These are phyloP conservation scores for Malus asiatica DNA, from an alignment of 306 rosid species.

Conservation along the genomic window DNA sequence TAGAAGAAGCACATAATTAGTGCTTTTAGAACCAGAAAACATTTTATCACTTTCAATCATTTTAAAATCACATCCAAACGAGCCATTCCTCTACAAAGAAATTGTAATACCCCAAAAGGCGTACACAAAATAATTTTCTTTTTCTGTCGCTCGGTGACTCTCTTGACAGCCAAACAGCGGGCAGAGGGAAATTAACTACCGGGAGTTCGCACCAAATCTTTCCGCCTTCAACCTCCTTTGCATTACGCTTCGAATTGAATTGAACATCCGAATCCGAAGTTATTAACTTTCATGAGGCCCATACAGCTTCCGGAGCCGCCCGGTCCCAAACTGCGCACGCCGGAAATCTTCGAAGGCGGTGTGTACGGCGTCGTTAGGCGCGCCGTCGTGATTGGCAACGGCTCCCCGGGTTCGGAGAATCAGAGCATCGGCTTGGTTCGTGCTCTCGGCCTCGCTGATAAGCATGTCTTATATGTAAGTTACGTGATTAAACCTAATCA, in stretches of 20 bases:
- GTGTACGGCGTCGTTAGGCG: constrained; percentile 66
- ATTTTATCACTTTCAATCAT: no score
- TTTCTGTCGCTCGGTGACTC: neutral
- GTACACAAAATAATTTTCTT: neutral
- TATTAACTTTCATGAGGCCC: constrained; percentile 43
- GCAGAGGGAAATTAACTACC: neutral
- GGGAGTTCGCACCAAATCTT: constrained; percentile 4
- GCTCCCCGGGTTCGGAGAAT: constrained; percentile 64
- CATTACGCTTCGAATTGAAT: neutral
- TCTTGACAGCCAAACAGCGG: constrained; percentile 1
- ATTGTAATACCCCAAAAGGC: no score
- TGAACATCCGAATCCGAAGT: neutral
- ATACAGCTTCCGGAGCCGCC: constrained; percentile 79
- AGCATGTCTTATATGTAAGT: constrained; percentile 59
- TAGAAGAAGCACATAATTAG: no score
- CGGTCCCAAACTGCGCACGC: constrained; percentile 50
- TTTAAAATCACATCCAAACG: no score
- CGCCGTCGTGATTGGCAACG: constrained; percentile 82
- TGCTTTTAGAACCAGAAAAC: no score
- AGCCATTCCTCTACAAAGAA: no score
- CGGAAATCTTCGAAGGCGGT: constrained; percentile 88
- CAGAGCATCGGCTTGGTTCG: constrained; percentile 86
- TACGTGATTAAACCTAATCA: neutral
- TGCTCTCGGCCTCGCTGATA: constrained; percentile 79
- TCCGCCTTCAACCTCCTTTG: neutral